A percentile compares a stretch with the other conserved stretches of the same genome.
These are phyloP conservation scores for Starmerella lactis-condensi DNA, from an alignment of 805 yeast species.

Conservation along the genomic window DNA sequence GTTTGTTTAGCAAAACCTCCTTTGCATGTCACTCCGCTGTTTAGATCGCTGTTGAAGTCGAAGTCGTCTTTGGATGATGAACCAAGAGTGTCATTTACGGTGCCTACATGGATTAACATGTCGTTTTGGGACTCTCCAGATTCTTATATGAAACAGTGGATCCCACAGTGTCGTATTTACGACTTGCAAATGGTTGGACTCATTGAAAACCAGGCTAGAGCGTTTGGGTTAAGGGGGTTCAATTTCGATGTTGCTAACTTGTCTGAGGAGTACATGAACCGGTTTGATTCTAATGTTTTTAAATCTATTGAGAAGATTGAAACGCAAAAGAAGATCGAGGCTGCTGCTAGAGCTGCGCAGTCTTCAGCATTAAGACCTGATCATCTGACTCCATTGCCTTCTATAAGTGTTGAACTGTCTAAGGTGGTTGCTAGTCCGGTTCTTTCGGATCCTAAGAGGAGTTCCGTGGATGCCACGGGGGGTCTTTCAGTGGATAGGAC, in stretches of 20 bases:
- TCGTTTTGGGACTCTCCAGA: slow-evolving; percentile 64
- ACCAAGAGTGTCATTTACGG: slow-evolving; percentile 19
- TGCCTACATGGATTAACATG: slow-evolving; percentile 90
- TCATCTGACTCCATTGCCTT: no score
- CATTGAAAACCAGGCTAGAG: slow-evolving; percentile 72
- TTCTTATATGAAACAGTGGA: slow-evolving; percentile 38
- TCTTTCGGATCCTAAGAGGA: no score
- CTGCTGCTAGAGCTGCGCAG: slow-evolving; percentile 15
- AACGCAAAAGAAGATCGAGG: slow-evolving; percentile 15
- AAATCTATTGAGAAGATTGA: slow-evolving; percentile 13
- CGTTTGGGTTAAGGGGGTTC: slow-evolving; percentile 46
- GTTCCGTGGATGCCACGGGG: no score
- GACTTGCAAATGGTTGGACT: slow-evolving; percentile 97
- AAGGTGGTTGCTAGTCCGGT: no score
- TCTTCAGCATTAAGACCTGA: slow-evolving; percentile 14
- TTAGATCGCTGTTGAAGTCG: slow-evolving; percentile 65
- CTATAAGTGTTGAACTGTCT: no score
- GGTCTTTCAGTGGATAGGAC: no score
- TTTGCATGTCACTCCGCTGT: slow-evolving; percentile 74
- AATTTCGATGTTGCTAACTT: slow-evolving; percentile 19
- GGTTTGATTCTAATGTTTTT: slow-evolving; percentile 48
- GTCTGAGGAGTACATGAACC: slow-evolving; percentile 27
- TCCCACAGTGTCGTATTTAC: slow-evolving; percentile 85
- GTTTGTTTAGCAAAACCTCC: slow-evolving; percentile 84
- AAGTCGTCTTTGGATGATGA: no score